A percentile compares a stretch with the other conserved stretches of the same genome.
Evolutionary conservation across 305 asterid genomes (phyloP).

Genomic region (Fraxinus nigra): DNA sequence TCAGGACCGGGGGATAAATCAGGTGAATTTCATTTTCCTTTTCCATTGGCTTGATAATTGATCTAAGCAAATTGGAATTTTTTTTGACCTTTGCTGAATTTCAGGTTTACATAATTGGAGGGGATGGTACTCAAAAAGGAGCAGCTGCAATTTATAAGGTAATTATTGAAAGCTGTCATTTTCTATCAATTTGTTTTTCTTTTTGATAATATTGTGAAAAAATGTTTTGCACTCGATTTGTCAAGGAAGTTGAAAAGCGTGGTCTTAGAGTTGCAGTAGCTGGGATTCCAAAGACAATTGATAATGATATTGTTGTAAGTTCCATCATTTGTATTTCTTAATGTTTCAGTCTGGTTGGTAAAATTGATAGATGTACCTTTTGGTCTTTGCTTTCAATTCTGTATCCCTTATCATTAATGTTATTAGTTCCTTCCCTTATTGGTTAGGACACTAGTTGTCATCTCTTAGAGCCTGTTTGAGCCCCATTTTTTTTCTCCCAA

Average conservation of each 20-base stretch:
- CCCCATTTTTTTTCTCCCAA: too few species aligned
- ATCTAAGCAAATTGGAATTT: neutral
- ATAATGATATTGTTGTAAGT: slow-evolving; percentile 50
- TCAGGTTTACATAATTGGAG: slow-evolving; percentile 95
- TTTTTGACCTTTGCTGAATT: slow-evolving; percentile 20
- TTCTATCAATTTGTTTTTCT: slow-evolving; percentile 20
- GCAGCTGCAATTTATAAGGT: slow-evolving; percentile 89
- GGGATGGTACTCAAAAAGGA: slow-evolving; percentile 97
- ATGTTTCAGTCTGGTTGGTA: neutral
- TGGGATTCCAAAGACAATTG: slow-evolving; percentile 56
- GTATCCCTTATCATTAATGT: neutral
- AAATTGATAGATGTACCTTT: neutral
- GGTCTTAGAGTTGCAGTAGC: slow-evolving; percentile 86
- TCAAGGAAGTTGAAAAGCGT: slow-evolving; percentile 85
- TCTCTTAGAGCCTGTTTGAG: neutral
- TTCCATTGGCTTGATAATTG: neutral
- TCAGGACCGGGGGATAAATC: slow-evolving; percentile 92
- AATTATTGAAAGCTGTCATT: slow-evolving; percentile 13
- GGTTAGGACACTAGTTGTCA: neutral
- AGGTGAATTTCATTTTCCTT: slow-evolving; percentile 34
- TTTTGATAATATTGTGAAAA: slow-evolving; percentile 1
- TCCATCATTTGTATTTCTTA: neutral
- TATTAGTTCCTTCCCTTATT: neutral
- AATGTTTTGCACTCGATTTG: slow-evolving; percentile 20
- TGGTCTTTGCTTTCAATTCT: neutral